A percentile compares a stretch with the other conserved stretches of the same genome.
phyloP scores from a whole-genome alignment of 2,329 filamentous ascomycete species.

The Venturia pyrina region DNA sequence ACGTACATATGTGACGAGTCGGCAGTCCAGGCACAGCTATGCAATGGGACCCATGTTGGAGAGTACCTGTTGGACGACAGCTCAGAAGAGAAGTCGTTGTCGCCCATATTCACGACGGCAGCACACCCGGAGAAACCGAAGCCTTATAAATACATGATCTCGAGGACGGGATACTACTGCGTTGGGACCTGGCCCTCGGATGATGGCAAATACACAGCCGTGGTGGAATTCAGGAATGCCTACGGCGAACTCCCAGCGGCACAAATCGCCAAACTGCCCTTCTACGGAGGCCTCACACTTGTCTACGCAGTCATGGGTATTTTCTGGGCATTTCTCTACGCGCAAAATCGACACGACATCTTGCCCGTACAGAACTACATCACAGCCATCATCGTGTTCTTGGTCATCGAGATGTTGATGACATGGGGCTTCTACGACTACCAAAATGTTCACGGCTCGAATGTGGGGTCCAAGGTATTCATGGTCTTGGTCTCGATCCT shows the following conservation, averaged over 20 bases:
- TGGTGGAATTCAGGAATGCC: slow-evolving; percentile 88
- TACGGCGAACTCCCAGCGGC: slow-evolving; percentile 92
- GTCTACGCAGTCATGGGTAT: slow-evolving; percentile 80
- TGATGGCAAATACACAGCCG: slow-evolving; percentile 59
- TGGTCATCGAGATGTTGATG: slow-evolving; percentile 93
- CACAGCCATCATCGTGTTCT: slow-evolving; percentile 87
- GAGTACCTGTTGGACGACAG: slow-evolving; percentile 75
- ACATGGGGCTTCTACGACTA: slow-evolving; percentile 99
- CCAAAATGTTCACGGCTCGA: slow-evolving; percentile 81
- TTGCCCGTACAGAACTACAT: slow-evolving; percentile 98
- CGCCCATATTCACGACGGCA: slow-evolving; percentile 66
- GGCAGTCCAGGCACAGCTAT: slow-evolving; percentile 58
- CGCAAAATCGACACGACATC: slow-evolving; percentile 88
- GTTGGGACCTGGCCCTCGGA: slow-evolving; percentile 67
- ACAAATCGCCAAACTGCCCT: slow-evolving; percentile 93
- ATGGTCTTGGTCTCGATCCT: slow-evolving; percentile 87
- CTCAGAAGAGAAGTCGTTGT: slow-evolving; percentile 60
- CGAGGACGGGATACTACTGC: slow-evolving; percentile 93
- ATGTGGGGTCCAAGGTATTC: slow-evolving; percentile 69
- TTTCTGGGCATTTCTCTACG: slow-evolving; percentile 93
- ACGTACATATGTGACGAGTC: slow-evolving; percentile 68
- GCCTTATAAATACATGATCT: slow-evolving; percentile 71
- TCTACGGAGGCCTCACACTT: slow-evolving; percentile 90
- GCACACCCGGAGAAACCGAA: slow-evolving; percentile 68
- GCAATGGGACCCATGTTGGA: slow-evolving; percentile 68